Evolutionary conservation across 164 flowering plant species (phyloP).

Genomic region (Aristolochia californica): DNA sequence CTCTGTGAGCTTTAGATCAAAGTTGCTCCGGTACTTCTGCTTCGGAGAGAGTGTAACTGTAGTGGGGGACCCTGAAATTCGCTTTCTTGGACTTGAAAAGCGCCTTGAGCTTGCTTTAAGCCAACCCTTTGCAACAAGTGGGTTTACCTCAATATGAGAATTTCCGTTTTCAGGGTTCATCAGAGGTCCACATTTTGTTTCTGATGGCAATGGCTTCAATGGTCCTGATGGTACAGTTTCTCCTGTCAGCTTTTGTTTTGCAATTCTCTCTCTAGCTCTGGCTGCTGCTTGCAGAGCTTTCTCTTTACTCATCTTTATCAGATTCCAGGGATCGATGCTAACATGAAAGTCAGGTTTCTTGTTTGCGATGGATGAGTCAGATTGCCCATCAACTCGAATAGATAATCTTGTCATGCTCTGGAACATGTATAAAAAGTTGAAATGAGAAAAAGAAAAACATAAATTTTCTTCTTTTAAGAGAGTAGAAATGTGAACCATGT

Average conservation of each 20-base stretch:
- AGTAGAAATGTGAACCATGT: background rate
- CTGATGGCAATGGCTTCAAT: conserved; percentile 64
- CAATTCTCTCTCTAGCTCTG: conserved; percentile 64
- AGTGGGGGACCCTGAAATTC: conserved; percentile 56
- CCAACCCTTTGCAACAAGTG: conserved; percentile 31
- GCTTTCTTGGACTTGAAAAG: conserved; percentile 76
- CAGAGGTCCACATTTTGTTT: conserved; percentile 60
- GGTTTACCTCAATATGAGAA: conserved; percentile 16
- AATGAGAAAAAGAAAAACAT: background rate
- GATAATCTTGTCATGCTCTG: conserved; percentile 52
- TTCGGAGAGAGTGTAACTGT: conserved; percentile 40
- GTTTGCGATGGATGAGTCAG: conserved; percentile 20
- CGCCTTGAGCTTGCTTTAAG: conserved; percentile 33
- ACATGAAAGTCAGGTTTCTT: conserved; percentile 60
- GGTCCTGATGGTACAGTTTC: background rate
- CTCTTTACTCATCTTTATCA: conserved; percentile 71
- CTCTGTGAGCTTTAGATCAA: conserved; percentile 80
- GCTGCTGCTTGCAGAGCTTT: conserved; percentile 75
- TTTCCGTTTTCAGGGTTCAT: conserved; percentile 23
- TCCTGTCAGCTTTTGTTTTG: conserved; percentile 21
- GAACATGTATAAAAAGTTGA: conserved; percentile 1
- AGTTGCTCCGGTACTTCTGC: conserved; percentile 55
- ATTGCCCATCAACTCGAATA: conserved; percentile 55
- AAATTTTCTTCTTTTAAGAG: background rate
- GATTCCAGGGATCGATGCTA: conserved; percentile 84